A percentile compares a stretch with the other conserved stretches of the same genome.
These are phyloP conservation scores for Cladosporium sp. DNA, from an alignment of 2,329 filamentous ascomycete species.

Conservation along the genomic window DNA sequence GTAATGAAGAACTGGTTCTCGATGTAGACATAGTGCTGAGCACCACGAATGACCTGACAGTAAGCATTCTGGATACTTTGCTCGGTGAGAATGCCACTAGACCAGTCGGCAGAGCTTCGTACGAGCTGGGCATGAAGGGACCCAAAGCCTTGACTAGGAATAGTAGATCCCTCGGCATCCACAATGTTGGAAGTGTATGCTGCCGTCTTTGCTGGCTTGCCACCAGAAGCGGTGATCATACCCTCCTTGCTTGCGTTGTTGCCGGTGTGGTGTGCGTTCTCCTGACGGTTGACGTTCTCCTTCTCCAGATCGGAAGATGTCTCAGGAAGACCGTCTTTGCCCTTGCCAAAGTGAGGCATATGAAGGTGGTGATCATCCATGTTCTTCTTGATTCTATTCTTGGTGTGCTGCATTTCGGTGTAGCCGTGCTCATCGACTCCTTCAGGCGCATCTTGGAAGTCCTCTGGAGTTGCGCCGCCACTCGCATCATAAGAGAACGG, in stretches of 20 bases:
- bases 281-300: constrained; percentile 20
- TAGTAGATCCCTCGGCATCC: constrained; percentile 13
- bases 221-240: constrained; percentile 29
- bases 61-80: constrained; percentile 88
- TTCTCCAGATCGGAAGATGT: constrained; percentile 11
- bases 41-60: constrained; percentile 76
- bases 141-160: constrained; percentile 41
- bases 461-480: constrained; percentile 11
- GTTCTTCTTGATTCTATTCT: constrained; percentile 24
- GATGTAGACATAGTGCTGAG: constrained; percentile 92
- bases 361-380: constrained; percentile 19
- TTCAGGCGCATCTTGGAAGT: constrained; percentile 27
- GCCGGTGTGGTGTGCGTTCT: constrained; percentile 30
- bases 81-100: constrained; percentile 79
- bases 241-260: constrained; percentile 31
- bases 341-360: constrained; percentile 16
- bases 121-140: constrained; percentile 79
- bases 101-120: constrained; percentile 91
- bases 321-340: constrained; percentile 11
- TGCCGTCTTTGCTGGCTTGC: constrained; percentile 27
- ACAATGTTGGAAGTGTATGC: constrained; percentile 24
- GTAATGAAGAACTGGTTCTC: constrained; percentile 99
- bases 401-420: constrained; percentile 26
- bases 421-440: constrained; percentile 31
- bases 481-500: constrained; percentile 17